These are phyloP conservation scores for Sarocladium oryzae DNA, from an alignment of 2,329 filamentous ascomycete genomes.

Conservation along the genomic window DNA sequence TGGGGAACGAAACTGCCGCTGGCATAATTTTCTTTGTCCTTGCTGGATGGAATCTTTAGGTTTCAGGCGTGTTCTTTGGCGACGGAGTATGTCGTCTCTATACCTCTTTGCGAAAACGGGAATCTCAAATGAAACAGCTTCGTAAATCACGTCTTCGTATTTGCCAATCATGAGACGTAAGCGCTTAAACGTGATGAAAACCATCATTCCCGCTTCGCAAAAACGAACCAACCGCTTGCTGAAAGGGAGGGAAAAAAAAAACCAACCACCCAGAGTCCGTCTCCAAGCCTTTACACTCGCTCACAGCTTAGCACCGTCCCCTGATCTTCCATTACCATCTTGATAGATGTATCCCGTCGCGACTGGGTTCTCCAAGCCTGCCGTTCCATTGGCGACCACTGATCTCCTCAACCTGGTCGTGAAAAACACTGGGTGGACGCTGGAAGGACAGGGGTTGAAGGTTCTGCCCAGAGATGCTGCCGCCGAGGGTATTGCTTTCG, in stretches of 20 bases:
- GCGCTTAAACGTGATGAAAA: no score
- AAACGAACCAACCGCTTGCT: slow-evolving; percentile 10
- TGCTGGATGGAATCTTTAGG: not conserved
- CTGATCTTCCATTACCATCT: slow-evolving; percentile 26
- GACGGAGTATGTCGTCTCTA: not conserved
- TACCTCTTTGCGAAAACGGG: not conserved
- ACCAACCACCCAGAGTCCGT: no score
- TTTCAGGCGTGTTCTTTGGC: not conserved
- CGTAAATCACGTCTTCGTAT: no score
- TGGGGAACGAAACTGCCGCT: not conserved
- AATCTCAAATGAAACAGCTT: not conserved
- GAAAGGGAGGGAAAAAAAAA: no score
- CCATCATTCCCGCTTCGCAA: no score
- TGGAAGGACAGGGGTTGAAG: slow-evolving; percentile 46
- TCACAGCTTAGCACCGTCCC: slow-evolving; percentile 16
- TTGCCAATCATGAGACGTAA: no score
- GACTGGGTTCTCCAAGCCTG: slow-evolving; percentile 37
- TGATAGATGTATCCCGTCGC: slow-evolving; percentile 57
- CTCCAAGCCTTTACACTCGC: slow-evolving; percentile 30
- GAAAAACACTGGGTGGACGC: slow-evolving; percentile 71
- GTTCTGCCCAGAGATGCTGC: not conserved
- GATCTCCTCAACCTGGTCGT: slow-evolving; percentile 54
- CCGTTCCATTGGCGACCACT: slow-evolving; percentile 27
- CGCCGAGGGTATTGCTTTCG: not conserved
- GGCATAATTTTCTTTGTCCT: not conserved